Percentiles rank a stretch among this genome's conserved stretches.
Conservation (phyloP, 225 moss, liverwort and hornwort species). For the Anthoceros angustus region DNA sequence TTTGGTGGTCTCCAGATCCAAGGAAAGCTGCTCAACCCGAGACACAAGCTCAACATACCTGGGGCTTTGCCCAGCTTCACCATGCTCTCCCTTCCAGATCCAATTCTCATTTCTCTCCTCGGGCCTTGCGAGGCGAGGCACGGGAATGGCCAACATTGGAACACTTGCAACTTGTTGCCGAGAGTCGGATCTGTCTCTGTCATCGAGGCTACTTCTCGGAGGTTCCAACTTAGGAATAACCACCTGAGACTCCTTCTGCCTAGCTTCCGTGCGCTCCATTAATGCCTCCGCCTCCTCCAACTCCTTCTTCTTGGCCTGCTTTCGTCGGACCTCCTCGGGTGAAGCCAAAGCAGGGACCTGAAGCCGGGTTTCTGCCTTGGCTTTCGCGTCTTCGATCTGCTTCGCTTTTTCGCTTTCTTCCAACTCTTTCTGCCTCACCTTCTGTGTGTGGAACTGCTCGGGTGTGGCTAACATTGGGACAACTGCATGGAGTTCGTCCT, state of each 20-base stretch:
- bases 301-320: neutral
- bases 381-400: neutral
- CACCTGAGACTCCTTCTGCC: neutral
- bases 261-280: neutral
- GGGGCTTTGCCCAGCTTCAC: conserved; percentile 4
- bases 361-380: neutral
- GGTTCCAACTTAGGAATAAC: neutral
- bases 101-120: neutral
- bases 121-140: no score
- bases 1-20: neutral
- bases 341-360: neutral
- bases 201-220: no score
- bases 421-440: neutral
- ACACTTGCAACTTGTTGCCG: no score
- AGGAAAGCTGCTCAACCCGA: neutral
- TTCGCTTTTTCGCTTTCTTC: neutral
- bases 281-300: neutral
- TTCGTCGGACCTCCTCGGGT: neutral
- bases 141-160: no score
- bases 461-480: neutral
- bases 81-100: neutral
- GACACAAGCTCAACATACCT: conserved; percentile 4
- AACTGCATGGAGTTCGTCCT: neutral
- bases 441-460: conserved; percentile 1
- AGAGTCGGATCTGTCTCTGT: no score